These are phyloP conservation scores for Heliamphora exappendiculata DNA, from an alignment of 148 eudicot genomes.

Conservation along the genomic window DNA sequence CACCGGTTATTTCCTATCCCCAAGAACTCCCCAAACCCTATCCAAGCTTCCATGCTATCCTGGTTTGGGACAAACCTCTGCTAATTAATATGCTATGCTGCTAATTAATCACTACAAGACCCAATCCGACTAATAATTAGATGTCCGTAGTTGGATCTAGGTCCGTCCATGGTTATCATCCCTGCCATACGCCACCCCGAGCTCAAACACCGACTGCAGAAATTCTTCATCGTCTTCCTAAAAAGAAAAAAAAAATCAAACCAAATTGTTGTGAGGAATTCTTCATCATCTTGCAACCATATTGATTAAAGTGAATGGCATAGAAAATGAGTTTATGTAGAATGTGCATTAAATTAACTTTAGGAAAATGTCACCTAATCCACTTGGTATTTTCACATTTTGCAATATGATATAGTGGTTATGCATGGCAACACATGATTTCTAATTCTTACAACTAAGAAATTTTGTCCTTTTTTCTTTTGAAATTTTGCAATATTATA, in stretches of 20 bases:
- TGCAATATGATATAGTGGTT: no score
- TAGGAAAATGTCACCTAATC: no score
- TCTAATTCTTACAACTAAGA: no score
- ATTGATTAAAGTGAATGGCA: no score
- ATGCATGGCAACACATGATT: no score
- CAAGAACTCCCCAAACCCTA: not conserved
- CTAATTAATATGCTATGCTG: not conserved
- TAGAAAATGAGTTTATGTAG: no score
- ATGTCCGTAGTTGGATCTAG: not conserved
- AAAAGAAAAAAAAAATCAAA: not conserved
- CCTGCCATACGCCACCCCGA: not conserved
- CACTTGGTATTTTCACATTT: no score
- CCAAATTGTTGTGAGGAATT: not conserved
- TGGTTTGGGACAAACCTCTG: not conserved
- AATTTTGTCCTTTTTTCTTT: no score
- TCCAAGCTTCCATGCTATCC: not conserved
- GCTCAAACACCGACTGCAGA: not conserved
- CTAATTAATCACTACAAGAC: not conserved
- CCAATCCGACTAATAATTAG: not conserved
- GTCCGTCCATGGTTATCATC: not conserved
- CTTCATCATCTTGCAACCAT: no score
- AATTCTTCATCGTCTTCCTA: not conserved
- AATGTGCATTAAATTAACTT: no score
- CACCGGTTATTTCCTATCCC: no score
- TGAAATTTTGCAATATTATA: no score